Evolutionary conservation across 495 filamentous ascomycete genomes (phyloP).

Genomic region (Jackrogersella multiformis): DNA sequence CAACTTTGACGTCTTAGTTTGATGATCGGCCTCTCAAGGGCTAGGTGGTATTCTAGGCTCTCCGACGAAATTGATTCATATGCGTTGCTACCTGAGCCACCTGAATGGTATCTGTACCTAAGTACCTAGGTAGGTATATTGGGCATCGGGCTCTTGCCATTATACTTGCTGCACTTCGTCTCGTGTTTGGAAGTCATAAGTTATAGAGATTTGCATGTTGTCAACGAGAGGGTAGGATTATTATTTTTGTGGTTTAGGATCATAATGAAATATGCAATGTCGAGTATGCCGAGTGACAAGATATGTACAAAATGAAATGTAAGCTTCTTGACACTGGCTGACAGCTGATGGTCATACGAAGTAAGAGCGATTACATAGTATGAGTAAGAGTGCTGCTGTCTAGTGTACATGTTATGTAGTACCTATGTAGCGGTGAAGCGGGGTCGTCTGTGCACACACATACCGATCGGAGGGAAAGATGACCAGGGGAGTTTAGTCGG

Average conservation of each 20-base stretch:
- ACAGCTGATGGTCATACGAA: conserved; percentile 12
- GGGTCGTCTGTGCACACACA: neutral
- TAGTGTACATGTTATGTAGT: neutral
- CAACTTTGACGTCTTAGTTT: conserved; percentile 9
- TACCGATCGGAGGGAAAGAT: conserved; percentile 39
- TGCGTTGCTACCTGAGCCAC: conserved; percentile 22
- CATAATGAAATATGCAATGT: too few species aligned
- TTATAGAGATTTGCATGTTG: neutral
- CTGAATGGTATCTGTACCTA: neutral
- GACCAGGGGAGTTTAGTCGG: too few species aligned
- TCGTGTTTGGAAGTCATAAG: neutral
- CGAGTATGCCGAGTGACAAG: too few species aligned
- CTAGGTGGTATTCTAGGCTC: neutral
- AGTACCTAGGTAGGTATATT: neutral
- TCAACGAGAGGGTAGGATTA: neutral
- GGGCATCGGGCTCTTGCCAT: neutral
- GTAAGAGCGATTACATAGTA: too few species aligned
- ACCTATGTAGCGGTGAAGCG: conserved; percentile 20
- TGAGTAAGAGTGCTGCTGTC: neutral
- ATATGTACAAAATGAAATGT: too few species aligned
- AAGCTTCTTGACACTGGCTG: conserved; percentile 10
- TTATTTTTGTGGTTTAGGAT: too few species aligned
- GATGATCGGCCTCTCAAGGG: neutral
- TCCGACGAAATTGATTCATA: neutral
- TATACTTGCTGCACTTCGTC: neutral